Evolutionary conservation across 2,329 filamentous ascomycete genomes (phyloP).

Genomic region (Colletotrichum siamense): DNA sequence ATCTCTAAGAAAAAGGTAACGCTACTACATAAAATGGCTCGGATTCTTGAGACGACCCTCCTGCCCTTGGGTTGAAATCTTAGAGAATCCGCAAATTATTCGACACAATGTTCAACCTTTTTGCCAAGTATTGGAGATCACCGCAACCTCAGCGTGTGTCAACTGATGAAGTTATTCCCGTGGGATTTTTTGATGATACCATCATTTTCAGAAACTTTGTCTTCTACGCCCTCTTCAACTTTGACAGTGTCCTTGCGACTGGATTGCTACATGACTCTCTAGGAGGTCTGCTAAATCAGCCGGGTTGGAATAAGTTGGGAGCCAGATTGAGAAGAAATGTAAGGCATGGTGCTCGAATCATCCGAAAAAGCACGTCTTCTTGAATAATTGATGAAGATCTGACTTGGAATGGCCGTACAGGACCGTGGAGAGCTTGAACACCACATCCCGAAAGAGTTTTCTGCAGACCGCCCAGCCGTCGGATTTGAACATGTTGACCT

Average conservation of each 20-base stretch:
- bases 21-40: background rate
- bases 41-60: background rate
- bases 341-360: background rate
- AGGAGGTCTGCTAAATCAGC: slow-evolving; percentile 13
- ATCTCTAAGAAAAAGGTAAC: background rate
- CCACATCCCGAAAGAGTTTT: slow-evolving; percentile 43
- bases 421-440: slow-evolving; percentile 40
- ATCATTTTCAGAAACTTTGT: slow-evolving; percentile 26
- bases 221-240: slow-evolving; percentile 28
- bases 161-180: slow-evolving; percentile 28
- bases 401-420: background rate
- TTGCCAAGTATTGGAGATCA: background rate
- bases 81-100: background rate
- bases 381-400: background rate
- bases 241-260: slow-evolving; percentile 31
- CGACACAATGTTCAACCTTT: background rate
- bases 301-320: slow-evolving; percentile 30
- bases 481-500: slow-evolving; percentile 36
- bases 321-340: slow-evolving; percentile 27
- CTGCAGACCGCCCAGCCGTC: slow-evolving; percentile 36
- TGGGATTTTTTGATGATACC: slow-evolving; percentile 31
- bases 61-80: background rate
- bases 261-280: slow-evolving; percentile 23
- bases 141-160: background rate
- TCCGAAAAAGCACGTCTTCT: background rate